Evolutionary conservation across 768 basidiomycete species (phyloP).

Genomic region (Pleurotus pulmonarius): DNA sequence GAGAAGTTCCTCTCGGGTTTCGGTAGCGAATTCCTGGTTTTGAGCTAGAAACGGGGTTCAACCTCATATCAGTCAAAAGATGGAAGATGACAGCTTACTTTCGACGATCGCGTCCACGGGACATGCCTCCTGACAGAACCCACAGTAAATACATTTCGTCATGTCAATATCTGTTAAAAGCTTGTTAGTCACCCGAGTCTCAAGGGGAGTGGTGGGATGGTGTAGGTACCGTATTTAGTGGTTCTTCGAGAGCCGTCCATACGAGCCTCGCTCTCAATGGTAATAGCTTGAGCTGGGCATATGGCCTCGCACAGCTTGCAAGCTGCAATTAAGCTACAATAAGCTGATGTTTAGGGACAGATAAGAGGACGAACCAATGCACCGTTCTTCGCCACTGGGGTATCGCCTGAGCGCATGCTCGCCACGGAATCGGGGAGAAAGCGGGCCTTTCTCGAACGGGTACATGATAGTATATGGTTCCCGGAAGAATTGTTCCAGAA

Average conservation of each 20-base stretch:
- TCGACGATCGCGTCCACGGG: constrained; percentile 99
- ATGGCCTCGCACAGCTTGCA: constrained; percentile 99
- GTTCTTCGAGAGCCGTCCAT: constrained; percentile 94
- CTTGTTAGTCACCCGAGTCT: constrained; percentile 3
- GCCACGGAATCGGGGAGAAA: constrained; percentile 96
- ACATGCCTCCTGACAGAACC: constrained; percentile 99
- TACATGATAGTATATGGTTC: constrained; percentile 99
- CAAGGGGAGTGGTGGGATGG: constrained; percentile 7
- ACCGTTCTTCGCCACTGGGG: constrained; percentile 96
- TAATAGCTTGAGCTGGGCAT: constrained; percentile 98
- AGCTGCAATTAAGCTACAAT: constrained; percentile 41
- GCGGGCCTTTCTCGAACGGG: constrained; percentile 96
- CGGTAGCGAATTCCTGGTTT: constrained; percentile 97
- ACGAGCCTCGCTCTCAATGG: constrained; percentile 96
- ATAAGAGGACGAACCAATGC: constrained; percentile 72
- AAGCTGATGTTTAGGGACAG: constrained; percentile 2
- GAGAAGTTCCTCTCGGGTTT: constrained; percentile 95
- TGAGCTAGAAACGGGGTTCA: constrained; percentile 54
- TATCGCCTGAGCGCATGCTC: constrained; percentile 97
- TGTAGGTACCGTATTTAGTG: constrained; percentile 84
- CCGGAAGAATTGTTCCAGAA: constrained; percentile 86
- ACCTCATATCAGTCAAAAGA: constrained; percentile 8
- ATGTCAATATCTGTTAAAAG: constrained; percentile 85
- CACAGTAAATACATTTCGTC: constrained; percentile 99
- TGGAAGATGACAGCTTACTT: constrained; percentile 52